phyloP scores from a whole-genome alignment of 257 asterid species.

The Ehretia macrophylla region DNA sequence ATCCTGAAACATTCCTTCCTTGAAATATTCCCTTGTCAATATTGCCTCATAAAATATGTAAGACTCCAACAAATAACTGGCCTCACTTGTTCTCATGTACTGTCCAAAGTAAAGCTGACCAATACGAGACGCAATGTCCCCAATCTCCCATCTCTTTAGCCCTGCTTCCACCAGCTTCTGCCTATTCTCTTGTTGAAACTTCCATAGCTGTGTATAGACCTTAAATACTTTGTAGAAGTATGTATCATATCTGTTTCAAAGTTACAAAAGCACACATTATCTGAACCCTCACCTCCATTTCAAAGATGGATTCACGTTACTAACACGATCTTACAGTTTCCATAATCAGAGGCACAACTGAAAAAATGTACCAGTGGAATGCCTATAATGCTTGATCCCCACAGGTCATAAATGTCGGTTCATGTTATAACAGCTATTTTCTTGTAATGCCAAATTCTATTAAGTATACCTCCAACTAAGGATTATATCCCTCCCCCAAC shows the following conservation, averaged over 20 bases:
- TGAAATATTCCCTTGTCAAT: slow-evolving; percentile 87
- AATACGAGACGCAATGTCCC: slow-evolving; percentile 95
- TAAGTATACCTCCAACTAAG: too few species aligned
- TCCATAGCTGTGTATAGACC: slow-evolving; percentile 92
- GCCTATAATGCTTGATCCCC: too few species aligned
- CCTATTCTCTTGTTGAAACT: slow-evolving; percentile 91
- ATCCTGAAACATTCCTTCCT: slow-evolving; percentile 90
- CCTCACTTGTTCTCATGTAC: slow-evolving; percentile 98
- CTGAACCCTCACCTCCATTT: not conserved
- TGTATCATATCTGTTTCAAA: slow-evolving; percentile 69
- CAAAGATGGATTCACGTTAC: not conserved
- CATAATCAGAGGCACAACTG: too few species aligned
- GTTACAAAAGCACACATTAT: slow-evolving; percentile 8
- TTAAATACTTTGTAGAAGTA: slow-evolving; percentile 89
- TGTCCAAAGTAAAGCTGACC: slow-evolving; percentile 98
- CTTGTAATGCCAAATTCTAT: too few species aligned
- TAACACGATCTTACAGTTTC: too few species aligned
- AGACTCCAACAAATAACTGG: slow-evolving; percentile 80
- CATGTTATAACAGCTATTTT: too few species aligned
- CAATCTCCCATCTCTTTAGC: slow-evolving; percentile 97
- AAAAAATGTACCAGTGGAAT: too few species aligned
- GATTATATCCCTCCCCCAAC: too few species aligned
- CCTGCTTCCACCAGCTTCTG: slow-evolving; percentile 95
- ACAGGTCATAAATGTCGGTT: too few species aligned
- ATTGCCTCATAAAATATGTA: slow-evolving; percentile 90